Evolutionary conservation across 148 eudicot species (phyloP).

Genomic region (Persicaria maculosa): DNA sequence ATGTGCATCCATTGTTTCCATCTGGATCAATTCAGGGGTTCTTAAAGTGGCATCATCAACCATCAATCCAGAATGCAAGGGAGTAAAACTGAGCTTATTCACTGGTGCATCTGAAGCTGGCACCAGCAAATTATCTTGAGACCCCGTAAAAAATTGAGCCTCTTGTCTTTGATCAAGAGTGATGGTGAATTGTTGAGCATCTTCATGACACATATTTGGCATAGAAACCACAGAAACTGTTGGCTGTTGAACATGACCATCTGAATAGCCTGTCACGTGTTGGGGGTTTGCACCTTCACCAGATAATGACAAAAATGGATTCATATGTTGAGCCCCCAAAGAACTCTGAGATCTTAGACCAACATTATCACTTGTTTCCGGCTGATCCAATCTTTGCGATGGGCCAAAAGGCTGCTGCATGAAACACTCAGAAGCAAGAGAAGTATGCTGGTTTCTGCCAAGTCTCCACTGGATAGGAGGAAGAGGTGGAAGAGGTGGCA

Average conservation of each 20-base stretch:
- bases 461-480: conserved; percentile 96
- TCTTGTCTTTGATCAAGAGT: conserved; percentile 15
- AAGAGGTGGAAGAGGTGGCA: conserved; percentile 94
- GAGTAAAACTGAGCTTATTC: conserved; percentile 15
- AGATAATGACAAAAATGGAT: conserved; percentile 18
- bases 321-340: conserved; percentile 12
- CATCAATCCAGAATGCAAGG: conserved; percentile 13
- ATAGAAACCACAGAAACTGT: conserved; percentile 17
- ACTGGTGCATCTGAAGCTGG: conserved; percentile 16
- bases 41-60: conserved; percentile 15
- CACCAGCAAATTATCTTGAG: conserved; percentile 15
- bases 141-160: conserved; percentile 7
- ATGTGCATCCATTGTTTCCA: conserved; percentile 19
- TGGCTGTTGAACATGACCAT: conserved; percentile 16
- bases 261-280: conserved; percentile 15
- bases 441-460: conserved; percentile 48
- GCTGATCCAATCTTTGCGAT: conserved; percentile 23
- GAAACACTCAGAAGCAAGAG: conserved; percentile 29
- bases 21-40: conserved; percentile 7
- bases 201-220: conserved; percentile 16
- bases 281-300: conserved; percentile 18
- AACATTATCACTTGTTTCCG: conserved; percentile 15
- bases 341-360: conserved; percentile 2
- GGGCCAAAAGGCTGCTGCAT: conserved; percentile 17
- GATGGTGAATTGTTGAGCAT: conserved; percentile 13